Evolutionary conservation across 352 stramenopile genomes (phyloP), one percentile per base, ranked within the genome.

Genomic region (Aphanomyces stellatus): DNA sequence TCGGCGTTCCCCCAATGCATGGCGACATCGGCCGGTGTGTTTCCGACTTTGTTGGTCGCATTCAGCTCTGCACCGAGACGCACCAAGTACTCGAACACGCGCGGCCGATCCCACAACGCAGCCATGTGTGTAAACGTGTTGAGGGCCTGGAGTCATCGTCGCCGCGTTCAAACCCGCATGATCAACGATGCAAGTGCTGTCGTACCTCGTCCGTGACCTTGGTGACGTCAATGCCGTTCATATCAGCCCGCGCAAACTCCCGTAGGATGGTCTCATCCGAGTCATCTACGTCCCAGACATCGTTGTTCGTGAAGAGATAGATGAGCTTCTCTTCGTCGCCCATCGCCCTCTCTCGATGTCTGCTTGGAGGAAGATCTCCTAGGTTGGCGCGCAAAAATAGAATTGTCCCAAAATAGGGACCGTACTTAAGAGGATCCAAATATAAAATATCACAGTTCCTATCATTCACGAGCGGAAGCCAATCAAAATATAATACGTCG

Each of bases 1-100:
- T 87, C 78, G 53, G 75, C 74, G 41, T 87, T 74, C 11, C 78
- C 78, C 74, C 75, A 87, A 33, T 87, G 78, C 57, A 79, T 78
- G 2, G 78, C 78, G 48, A 87, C 67, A 27, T 87, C 78, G 22
- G 81, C 56, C n/a, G 78, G 69, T 2, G 78, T 87, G 56, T 84
- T 76, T 11, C 75, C 76, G 25, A 73, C 69, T 35, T 65, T 75
- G 69, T 87, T 87, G 25, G 69, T 73, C 17, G 71, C 72, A 43
- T 84, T 87, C 6, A 87, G 67, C 31, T 74, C 59, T 19, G 74
- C 72, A 5, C 78, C 78, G 3, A 64, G 40, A 10, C 78, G 76
- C 64, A 87, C 59, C 25, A 87, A 71, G 40, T 78, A 71, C 62
- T 87, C 78, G 66, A 80, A 74, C 49, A 84, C 74, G 37, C 64